Evolutionary conservation across 345 rosid species (phyloP).

Genomic region (Sisymbrium altissimum): DNA sequence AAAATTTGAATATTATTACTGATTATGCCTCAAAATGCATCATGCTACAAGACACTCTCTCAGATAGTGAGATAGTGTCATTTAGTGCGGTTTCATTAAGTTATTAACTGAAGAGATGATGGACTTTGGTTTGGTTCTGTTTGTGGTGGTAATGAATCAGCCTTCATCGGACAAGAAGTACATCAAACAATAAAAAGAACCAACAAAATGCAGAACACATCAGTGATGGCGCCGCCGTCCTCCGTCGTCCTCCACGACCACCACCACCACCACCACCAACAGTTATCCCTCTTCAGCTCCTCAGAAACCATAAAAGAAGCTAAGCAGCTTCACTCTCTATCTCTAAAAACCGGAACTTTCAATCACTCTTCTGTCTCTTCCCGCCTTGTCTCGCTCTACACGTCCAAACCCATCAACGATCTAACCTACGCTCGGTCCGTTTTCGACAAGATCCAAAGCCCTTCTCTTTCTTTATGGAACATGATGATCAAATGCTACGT

Average conservation of each 20-base stretch:
- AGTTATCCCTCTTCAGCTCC: conserved; percentile 31
- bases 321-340: conserved; percentile 45
- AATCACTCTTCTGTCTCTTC: conserved; percentile 38
- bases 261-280: conserved; percentile 33
- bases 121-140: too few relatives aligned
- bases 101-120: too few relatives aligned
- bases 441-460: conserved; percentile 36
- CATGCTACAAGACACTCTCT: too few relatives aligned
- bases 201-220: conserved; percentile 26
- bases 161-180: too few relatives aligned
- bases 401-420: conserved; percentile 33
- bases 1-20: too few relatives aligned
- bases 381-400: conserved; percentile 47
- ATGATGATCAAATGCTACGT: conserved; percentile 44
- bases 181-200: too few relatives aligned
- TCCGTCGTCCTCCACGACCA: conserved; percentile 10
- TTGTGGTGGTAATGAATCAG: too few relatives aligned
- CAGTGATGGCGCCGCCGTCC: conserved; percentile 19
- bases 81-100: too few relatives aligned
- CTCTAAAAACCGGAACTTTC: conserved; percentile 43
- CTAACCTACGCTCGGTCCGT: conserved; percentile 46
- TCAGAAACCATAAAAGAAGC: conserved; percentile 37
- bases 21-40: too few relatives aligned
- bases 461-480: conserved; percentile 43
- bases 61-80: too few relatives aligned